Evolutionary conservation across 2,329 filamentous ascomycete genomes (phyloP).

Genomic region (Botrytis medusae): DNA sequence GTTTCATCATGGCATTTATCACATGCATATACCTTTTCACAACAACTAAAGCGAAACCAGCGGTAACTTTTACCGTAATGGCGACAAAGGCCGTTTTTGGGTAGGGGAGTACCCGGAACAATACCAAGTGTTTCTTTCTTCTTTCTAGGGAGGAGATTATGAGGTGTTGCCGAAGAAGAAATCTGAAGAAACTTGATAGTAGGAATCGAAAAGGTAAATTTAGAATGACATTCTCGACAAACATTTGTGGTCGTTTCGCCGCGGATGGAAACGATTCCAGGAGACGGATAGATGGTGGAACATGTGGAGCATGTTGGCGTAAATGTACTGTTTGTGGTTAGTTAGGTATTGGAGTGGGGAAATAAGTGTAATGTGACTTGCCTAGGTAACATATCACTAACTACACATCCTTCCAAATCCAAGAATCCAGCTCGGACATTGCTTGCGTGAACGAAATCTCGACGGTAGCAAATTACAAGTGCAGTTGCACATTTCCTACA

Average conservation of each 20-base stretch:
- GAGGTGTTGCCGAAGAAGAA: constrained; percentile 48
- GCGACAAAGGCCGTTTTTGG: constrained; percentile 52
- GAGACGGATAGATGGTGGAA: constrained; percentile 62
- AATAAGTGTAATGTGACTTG: constrained; percentile 38
- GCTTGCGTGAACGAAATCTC: constrained; percentile 70
- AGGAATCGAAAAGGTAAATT: constrained; percentile 77
- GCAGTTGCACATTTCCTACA: constrained; percentile 60
- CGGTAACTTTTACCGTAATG: constrained; percentile 61
- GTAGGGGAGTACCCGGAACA: constrained; percentile 56
- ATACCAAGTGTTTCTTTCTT: constrained; percentile 57
- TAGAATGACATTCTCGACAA: constrained; percentile 76
- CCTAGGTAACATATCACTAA: constrained; percentile 74
- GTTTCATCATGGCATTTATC: constrained; percentile 73
- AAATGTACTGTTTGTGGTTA: constrained; percentile 58
- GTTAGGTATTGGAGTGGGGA: background rate
- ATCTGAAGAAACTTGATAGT: constrained; percentile 77
- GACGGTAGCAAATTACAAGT: constrained; percentile 57
- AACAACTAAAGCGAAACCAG: constrained; percentile 67
- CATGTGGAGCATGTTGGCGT: constrained; percentile 75
- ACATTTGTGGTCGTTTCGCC: constrained; percentile 72
- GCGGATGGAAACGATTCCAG: constrained; percentile 69
- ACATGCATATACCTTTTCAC: constrained; percentile 58
- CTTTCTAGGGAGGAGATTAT: constrained; percentile 44
- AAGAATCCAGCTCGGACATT: constrained; percentile 77
- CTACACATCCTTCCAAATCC: constrained; percentile 71